phyloP scores from a whole-genome alignment of 2,329 filamentous ascomycete species.

The Stemphylium lycopersici region DNA sequence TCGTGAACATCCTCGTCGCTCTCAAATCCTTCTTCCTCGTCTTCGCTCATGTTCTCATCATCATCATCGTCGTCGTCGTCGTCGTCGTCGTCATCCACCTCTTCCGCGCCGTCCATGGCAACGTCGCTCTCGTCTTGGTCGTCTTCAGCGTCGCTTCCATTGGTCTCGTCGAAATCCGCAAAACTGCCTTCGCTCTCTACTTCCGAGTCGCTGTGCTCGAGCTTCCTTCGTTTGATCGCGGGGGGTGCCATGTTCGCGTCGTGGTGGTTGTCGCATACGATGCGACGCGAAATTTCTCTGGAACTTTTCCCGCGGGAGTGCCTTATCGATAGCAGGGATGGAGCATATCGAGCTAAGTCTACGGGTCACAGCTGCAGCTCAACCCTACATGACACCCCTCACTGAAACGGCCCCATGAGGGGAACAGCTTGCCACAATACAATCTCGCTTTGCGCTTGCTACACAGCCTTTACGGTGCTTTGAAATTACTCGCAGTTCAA shows the following conservation, averaged over 20 bases:
- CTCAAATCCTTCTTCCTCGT: conserved; percentile 9
- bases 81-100: conserved; percentile 16
- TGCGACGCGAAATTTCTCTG: conserved; percentile 26
- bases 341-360: neutral
- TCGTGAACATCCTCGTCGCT: conserved; percentile 19
- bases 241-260: conserved; percentile 40
- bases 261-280: conserved; percentile 18
- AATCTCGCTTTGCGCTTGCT: neutral
- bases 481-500: neutral
- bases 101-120: conserved; percentile 19
- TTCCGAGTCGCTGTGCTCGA: conserved; percentile 48
- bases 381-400: conserved; percentile 10
- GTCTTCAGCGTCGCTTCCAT: conserved; percentile 22
- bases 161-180: conserved; percentile 27
- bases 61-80: conserved; percentile 18
- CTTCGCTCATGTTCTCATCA: conserved; percentile 21
- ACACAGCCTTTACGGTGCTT: neutral
- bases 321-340: conserved; percentile 30
- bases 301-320: conserved; percentile 26
- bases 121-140: conserved; percentile 14
- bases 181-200: conserved; percentile 35
- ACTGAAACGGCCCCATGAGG: neutral
- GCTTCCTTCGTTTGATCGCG: conserved; percentile 55
- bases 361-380: neutral
- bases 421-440: conserved; percentile 5